Evolutionary conservation across 495 filamentous ascomycete species (phyloP), one percentile per base, ranked within the genome.

Genomic region (Parathielavia hyrcaniae): DNA sequence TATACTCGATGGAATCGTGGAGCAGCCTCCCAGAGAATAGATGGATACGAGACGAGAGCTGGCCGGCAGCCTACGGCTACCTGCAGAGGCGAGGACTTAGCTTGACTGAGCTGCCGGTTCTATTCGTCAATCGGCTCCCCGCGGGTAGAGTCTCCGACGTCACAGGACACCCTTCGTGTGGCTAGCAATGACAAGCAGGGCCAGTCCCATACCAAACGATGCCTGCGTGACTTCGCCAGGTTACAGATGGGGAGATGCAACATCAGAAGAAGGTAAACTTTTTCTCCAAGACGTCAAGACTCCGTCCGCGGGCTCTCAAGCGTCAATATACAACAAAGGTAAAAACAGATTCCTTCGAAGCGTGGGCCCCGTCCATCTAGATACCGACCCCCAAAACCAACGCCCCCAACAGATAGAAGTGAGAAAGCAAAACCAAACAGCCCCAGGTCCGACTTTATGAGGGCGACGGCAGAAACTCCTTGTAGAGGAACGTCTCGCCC

Each of bases 401-500:
- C 49, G 22, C 57, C 57, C 6, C 26, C 32, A n/a, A 22, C 41
- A 55, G 34, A 7, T 9, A 11, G 30, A 35, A 45, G 36, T 23
- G 8, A 45, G 7, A 30, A 50, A 48, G 51, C 9, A 20, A 7
- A 53, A 7, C 10, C 35, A 46, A 36, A 1, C 3, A 20, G 5
- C 19, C 36, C 26, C 4, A n/a, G 17, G 7, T 4, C 13, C 12
- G 12, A 20, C 13, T 23, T 13, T 52, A 53, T 46, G 49, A 22
- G 5, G 49, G 22, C 13, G 47, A 44, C 14, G 49, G 46, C 16
- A 32, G 19, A n/a, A 73, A 54, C 53, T 73, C 65, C 57, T 76
- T 75, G 53, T 74, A 76, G 54, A 73, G 76, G 46, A 75, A 72
- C 0, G 71, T 70, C 43, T 68, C 67, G 57, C 70, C 70, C 60